Evolutionary conservation across 176 grass and related monocot genomes (phyloP), one percentile per base, ranked within the genome.

Genomic region (Raddia distichophylla): DNA sequence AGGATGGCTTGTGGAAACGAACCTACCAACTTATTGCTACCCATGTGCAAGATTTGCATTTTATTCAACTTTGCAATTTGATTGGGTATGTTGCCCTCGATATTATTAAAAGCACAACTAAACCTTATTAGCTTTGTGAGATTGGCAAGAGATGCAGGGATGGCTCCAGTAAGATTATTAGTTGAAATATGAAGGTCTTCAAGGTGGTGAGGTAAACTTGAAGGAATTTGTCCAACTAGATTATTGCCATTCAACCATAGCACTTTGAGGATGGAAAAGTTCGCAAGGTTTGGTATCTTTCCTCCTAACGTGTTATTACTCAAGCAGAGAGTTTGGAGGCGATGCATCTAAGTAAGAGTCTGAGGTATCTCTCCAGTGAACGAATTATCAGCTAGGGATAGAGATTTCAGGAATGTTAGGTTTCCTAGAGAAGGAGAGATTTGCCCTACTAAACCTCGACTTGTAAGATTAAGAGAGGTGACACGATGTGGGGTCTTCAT

Each of bases 121-220:
- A 63, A 0, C 6, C 0, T 3, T 10, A 0, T 2, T 0, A 80
- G 50, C 16, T 17, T 1, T 9, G 77, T 80, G 16, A 56, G 22
- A 13, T 80, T 80, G 17, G 18, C 9, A 40, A 79, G 16, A 44
- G 62, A 79, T 15, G 49, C 5, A 15, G 77, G 77, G 2, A 67
- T 55, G 3, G 16, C 3, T 19, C 77, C 76, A 9, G 49, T 44
- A 15, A 67, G 33, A 67, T 56, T 67, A 2, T 79, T 79, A 20
- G 2, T 0, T 42, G 48, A 19, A 43, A 79, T 3, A 0, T 44
- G 7, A 16, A 79, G 33, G 17, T 43, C 5, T 2, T 15, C 17
- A 67, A 79, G 63, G 5, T 3, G 6, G 15, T 6, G 11, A 19
- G 62, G 62, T 49, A 79, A 37, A 7, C 27, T 44, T 57, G 15